These are phyloP conservation scores for Lasiosphaeriaceae sp. DNA, from an alignment of 495 filamentous ascomycete genomes.

Conservation along the genomic window DNA sequence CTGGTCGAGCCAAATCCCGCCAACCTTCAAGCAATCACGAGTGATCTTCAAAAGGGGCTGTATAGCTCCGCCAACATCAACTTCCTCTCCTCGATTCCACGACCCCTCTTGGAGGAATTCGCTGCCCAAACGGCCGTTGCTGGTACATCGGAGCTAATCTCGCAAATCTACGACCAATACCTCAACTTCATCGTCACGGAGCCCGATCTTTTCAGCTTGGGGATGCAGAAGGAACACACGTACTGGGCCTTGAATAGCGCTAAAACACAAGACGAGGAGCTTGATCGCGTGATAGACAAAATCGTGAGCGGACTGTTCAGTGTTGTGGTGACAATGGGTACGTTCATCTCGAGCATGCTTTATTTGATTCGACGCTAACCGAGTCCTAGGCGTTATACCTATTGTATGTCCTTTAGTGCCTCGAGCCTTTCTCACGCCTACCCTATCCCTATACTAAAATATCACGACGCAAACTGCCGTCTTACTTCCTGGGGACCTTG, in stretches of 20 bases:
- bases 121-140: conserved; percentile 80
- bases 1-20: conserved; percentile 80
- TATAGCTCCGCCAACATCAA: conserved; percentile 97
- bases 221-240: conserved; percentile 75
- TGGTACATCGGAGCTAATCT: conserved; percentile 79
- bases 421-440: too few species aligned
- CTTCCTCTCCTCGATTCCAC: conserved; percentile 90
- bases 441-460: too few species aligned
- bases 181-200: conserved; percentile 96
- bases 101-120: conserved; percentile 93
- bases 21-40: conserved; percentile 80
- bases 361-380: conserved; percentile 2
- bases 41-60: conserved; percentile 77
- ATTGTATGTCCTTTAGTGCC: conserved; percentile 42
- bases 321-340: conserved; percentile 95
- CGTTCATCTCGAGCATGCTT: conserved; percentile 8
- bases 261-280: conserved; percentile 81
- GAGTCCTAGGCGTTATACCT: conserved; percentile 68
- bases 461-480: too few species aligned
- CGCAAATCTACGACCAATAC: conserved; percentile 95
- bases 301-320: conserved; percentile 95
- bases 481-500: neutral
- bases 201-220: conserved; percentile 91
- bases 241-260: conserved; percentile 96
- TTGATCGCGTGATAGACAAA: conserved; percentile 80